Evolutionary conservation across 179 eudicot genomes (phyloP), one percentile per base, ranked within the genome.

Genomic region (Silene coronaria): DNA sequence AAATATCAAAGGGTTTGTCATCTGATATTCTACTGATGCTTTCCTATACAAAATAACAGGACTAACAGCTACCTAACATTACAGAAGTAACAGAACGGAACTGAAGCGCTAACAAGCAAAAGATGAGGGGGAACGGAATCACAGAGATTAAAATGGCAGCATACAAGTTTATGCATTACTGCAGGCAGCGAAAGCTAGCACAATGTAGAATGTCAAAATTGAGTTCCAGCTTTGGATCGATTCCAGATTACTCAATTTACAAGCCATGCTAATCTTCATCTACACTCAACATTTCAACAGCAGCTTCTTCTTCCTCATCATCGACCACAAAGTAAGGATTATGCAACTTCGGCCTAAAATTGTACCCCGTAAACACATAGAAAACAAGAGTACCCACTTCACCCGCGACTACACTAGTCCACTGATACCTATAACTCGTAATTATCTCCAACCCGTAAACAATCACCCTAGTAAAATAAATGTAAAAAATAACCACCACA

Each of bases 221-320:
- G 22, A 19, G 16, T 26, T 67, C 71, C 6, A 36, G 72, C 30
- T 7, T 16, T 9, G 6, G 46, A 19, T 7, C 0, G 4, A 2
- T 62, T 13, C 67, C 2, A 0, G 8, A 36, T 7, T 32, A 23
- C 27, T 57, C 65, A 5, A 12, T 30, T 84, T 81, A 88, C 79
- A 84, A 76, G 70, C 86, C 90, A 79, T 85, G 84, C 57, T 82
- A 88, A 58, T 84, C 91, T n/a, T 2, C 61, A 32, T 86, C 90
- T 26, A 86, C 78, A 80, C 81, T 84, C 80, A 88, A 48, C 80
- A 78, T 80, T 71, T 86, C 90, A 9, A 76, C 73, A 4, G 90
- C 91, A 30, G 90, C 90, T 38, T 87, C 91, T 60, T 88, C 90
- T 45, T 90, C 94, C 22, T 87, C 95, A 79, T 90, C 91, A 77